Evolutionary conservation across 2,329 filamentous ascomycete genomes (phyloP), one percentile per base, ranked within the genome.

Genomic region (Fusarium begoniae): DNA sequence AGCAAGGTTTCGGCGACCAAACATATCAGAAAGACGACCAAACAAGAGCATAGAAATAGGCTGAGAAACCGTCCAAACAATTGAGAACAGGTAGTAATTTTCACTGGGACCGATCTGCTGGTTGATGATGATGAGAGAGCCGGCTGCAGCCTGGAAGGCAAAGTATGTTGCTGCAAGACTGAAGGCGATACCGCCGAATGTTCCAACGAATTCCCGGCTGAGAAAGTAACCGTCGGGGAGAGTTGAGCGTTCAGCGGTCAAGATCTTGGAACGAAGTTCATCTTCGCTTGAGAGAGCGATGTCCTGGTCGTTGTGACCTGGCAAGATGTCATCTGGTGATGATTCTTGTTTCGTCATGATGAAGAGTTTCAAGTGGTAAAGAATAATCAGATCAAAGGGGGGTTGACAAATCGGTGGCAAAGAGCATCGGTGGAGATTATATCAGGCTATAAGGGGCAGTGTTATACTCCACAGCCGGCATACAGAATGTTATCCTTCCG

Each of bases 401-500:
- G 2, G 9, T 30, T n/a, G 14, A 2, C 4, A 3, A 18, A n/a
- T 50, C 3, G 26, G 11, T 47, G 10, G 18, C 18, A 18, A 28
- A 47, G 1, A 47, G 14, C 13, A 48, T 15, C 15, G 28, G 28
- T 13, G 15, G 47, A 18, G 47, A 50, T 32, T 50, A 2, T 50
- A 10, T 18, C 15, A 9, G 22, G 22, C 28, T 13, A 30, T 50
- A 50, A 13, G 28, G 45, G 14, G 15, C 28, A 50, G 3, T 50
- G 22, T 50, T 50, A 50, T 50, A 32, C 47, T 50, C 47, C 47
- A 50, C 28, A 24, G 8, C 28, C 28, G 28, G 47, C 22, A 32
- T 10, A 32, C 0, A 32, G 7, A 18, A 18, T n/a, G 15, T 3
- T 9, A 8, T 50, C 13, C 18, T 7, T 15, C 10, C 0, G 10